Conservation (phyloP, 306 rosid genomes). For the Canavalia ensiformis region DNA sequence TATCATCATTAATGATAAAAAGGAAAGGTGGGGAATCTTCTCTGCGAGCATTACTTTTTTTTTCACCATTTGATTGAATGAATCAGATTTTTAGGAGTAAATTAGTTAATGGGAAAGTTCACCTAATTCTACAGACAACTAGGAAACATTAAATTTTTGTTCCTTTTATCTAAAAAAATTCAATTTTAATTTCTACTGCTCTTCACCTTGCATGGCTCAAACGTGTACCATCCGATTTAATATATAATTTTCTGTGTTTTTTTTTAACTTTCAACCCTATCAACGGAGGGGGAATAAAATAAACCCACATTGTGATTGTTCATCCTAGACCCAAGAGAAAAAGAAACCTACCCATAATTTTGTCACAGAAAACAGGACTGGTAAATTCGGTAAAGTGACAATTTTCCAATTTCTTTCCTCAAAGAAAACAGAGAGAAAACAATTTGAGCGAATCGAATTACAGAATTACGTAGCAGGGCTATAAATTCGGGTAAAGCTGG, state of each 20-base stretch:
- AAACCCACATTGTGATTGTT: conserved; percentile 50
- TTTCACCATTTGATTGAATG: conserved; percentile 57
- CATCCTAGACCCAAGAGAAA: conserved; percentile 40
- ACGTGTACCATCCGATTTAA: conserved; percentile 57
- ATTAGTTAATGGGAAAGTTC: conserved; percentile 46
- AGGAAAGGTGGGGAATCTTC: conserved; percentile 87
- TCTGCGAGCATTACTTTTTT: conserved; percentile 55
- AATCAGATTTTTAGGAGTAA: conserved; percentile 41
- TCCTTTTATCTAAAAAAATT: conserved; percentile 11
- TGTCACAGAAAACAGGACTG: conserved; percentile 41
- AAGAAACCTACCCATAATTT: conserved; percentile 13
- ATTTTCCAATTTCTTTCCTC: conserved; percentile 16
- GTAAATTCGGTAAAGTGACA: conserved; percentile 25
- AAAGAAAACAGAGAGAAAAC: conserved; percentile 31
- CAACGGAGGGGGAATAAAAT: background rate
- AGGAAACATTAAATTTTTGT: conserved; percentile 45
- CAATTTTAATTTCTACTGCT: conserved; percentile 27
- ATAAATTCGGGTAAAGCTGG: background rate
- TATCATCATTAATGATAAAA: conserved; percentile 84
- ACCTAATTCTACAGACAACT: conserved; percentile 59
- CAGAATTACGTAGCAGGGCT: conserved; percentile 32
- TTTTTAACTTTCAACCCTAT: conserved; percentile 22
- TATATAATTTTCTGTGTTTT: background rate
- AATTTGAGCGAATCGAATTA: conserved; percentile 30
- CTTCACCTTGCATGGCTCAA: conserved; percentile 67